Base-by-base conservation (phyloP, 345 rosid genomes). In the Schrenkiella parvula region DNA sequence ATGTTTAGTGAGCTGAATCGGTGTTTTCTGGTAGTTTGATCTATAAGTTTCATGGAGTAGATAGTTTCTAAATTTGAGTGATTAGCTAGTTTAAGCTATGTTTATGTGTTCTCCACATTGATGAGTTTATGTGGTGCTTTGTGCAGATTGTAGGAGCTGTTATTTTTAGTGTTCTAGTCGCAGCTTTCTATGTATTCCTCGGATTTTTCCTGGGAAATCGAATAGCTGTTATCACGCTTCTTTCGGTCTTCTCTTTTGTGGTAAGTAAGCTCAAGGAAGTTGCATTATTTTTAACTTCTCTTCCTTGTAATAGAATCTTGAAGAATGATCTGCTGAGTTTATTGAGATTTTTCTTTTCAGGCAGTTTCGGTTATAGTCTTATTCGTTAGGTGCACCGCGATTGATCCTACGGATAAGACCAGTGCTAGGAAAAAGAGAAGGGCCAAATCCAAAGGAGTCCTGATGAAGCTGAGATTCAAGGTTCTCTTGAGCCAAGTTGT, bases 381-480 rank as follows among this genome's bases (percentile, higher is more conserved):
- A 39, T 95, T 91, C 57, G 76, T 85, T 67, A 86, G 97, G 77
- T 91, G 97, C 66, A 86, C 96, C 1, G 90, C 96, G 5, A 91
- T 86, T n/a, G 93, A 95, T 63, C 96, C 99, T 0, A 88, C 96
- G 6, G 99, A 95, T 78, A 95, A 82, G 52, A 86, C 92, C 76
- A 83, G 89, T 73, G 82, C 80, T 37, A 88, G 74, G 76, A 89
- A 80, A 87, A 91, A 70, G 85, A 87, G 70, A 72, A 84, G 35
- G 31, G 74, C 78, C 29, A 85, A 82, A 72, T 76, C 86, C 13
- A 84, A 78, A 62, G 87, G 87, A 68, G 64, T 80, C 31, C 66
- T 81, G 52, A 70, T 80, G 64, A 85, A 85, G 76, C 79, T 95
- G 55, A 91, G 88, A 71, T 81, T 84, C 74, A 88, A 97, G 46